phyloP scores from a whole-genome alignment of 139 green algal species.

The Helicosporidium sp. region DNA sequence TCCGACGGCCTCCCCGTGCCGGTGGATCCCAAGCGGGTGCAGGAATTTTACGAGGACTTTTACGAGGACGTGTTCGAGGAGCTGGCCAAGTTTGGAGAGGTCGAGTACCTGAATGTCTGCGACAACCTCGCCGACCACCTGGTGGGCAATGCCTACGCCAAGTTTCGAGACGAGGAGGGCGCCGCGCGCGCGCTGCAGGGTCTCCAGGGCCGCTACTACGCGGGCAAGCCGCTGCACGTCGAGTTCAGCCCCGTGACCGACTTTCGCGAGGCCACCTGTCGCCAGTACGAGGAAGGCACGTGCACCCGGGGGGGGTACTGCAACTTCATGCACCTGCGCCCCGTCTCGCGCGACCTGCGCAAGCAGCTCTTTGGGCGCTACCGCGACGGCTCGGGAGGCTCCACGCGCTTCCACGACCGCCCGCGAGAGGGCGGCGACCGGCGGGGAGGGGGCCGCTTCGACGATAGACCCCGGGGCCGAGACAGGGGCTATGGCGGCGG shows the following conservation, averaged over 20 bases:
- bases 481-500: slow-evolving; percentile 3
- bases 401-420: slow-evolving; percentile 11
- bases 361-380: slow-evolving; percentile 66
- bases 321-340: slow-evolving; percentile 99
- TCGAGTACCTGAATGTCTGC: slow-evolving; percentile 93
- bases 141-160: slow-evolving; percentile 86
- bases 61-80: slow-evolving; percentile 98
- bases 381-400: slow-evolving; percentile 25
- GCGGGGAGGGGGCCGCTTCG: slow-evolving; percentile 2
- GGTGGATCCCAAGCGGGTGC: slow-evolving; percentile 57
- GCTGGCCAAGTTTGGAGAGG: slow-evolving; percentile 69
- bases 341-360: slow-evolving; percentile 39
- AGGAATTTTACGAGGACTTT: slow-evolving; percentile 92
- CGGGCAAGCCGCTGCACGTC: slow-evolving; percentile 63
- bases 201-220: slow-evolving; percentile 61
- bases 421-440: no score
- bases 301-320: slow-evolving; percentile 93
- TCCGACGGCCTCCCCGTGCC: slow-evolving; percentile 59
- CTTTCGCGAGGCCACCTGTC: slow-evolving; percentile 85
- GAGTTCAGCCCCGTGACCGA: slow-evolving; percentile 97
- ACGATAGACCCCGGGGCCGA: slow-evolving; percentile 9
- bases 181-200: slow-evolving; percentile 46
- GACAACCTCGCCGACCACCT: slow-evolving; percentile 97
- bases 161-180: slow-evolving; percentile 76
- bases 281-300: slow-evolving; percentile 94